A percentile compares a stretch with the other conserved stretches of the same genome.
These are phyloP conservation scores for Apiosordaria backusii DNA, from an alignment of 495 filamentous ascomycete genomes.

Conservation along the genomic window DNA sequence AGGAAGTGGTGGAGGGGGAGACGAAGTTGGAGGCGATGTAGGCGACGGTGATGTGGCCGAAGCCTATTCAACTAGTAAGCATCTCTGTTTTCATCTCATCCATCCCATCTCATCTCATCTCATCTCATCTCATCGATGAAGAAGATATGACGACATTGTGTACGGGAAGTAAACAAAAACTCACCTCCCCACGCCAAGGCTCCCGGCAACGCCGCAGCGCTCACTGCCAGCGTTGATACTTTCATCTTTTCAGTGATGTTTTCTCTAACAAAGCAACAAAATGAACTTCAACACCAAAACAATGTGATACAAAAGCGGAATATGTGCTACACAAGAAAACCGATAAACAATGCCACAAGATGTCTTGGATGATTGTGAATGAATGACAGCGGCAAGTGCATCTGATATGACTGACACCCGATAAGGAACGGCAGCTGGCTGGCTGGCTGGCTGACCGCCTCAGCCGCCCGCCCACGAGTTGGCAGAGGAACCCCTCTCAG, in stretches of 20 bases:
- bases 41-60: conserved; percentile 61
- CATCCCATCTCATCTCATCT: background rate
- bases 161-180: background rate
- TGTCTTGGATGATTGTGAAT: background rate
- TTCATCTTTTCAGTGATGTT: conserved; percentile 20
- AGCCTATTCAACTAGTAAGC: conserved; percentile 28
- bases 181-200: conserved; percentile 34
- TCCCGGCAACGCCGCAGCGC: conserved; percentile 17
- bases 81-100: background rate
- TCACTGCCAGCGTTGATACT: conserved; percentile 22
- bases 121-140: background rate
- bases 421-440: background rate
- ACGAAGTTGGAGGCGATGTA: conserved; percentile 50
- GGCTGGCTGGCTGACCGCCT: background rate
- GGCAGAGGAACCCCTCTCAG: background rate
- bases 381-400: background rate
- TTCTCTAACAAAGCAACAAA: background rate
- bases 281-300: background rate
- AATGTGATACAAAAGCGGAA: background rate
- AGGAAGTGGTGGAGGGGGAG: conserved; percentile 36
- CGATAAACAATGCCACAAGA: background rate
- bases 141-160: background rate
- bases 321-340: background rate
- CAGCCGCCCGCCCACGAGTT: background rate
- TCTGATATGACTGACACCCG: background rate